These are phyloP conservation scores for Cotoneaster glaucophyllus DNA, from an alignment of 306 rosid species.

Conservation along the genomic window DNA sequence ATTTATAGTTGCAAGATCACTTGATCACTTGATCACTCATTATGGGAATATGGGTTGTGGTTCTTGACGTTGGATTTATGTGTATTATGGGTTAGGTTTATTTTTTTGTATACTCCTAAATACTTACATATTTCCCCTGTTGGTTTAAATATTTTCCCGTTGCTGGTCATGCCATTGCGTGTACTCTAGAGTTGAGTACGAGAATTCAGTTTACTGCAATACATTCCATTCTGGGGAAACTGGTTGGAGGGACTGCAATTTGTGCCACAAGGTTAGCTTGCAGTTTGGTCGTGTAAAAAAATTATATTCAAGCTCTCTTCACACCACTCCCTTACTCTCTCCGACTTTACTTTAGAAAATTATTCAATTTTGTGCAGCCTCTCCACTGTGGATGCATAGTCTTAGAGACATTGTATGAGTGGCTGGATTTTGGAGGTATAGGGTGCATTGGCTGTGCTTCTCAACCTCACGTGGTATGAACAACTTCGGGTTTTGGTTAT, in stretches of 20 bases:
- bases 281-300: background rate
- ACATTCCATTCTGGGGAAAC: slow-evolving; percentile 64
- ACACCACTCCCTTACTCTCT: background rate
- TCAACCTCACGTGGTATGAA: too few relatives aligned
- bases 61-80: too few relatives aligned
- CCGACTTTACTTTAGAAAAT: slow-evolving; percentile 5
- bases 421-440: slow-evolving; percentile 82
- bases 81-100: too few relatives aligned
- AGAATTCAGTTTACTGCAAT: slow-evolving; percentile 54
- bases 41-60: too few relatives aligned
- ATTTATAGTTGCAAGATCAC: too few relatives aligned
- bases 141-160: background rate
- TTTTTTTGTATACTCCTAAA: too few relatives aligned
- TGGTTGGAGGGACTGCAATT: slow-evolving; percentile 94
- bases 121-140: background rate
- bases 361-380: slow-evolving; percentile 47
- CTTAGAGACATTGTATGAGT: slow-evolving; percentile 61
- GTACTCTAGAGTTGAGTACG: slow-evolving; percentile 56
- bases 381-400: slow-evolving; percentile 85
- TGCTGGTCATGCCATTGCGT: background rate
- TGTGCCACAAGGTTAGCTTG: slow-evolving; percentile 74
- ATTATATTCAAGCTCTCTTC: background rate
- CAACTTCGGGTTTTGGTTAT: too few relatives aligned
- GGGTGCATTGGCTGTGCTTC: too few relatives aligned
- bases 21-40: too few relatives aligned